Evolutionary conservation across 495 filamentous ascomycete species (phyloP).

Genomic region (Peziza echinospora): DNA sequence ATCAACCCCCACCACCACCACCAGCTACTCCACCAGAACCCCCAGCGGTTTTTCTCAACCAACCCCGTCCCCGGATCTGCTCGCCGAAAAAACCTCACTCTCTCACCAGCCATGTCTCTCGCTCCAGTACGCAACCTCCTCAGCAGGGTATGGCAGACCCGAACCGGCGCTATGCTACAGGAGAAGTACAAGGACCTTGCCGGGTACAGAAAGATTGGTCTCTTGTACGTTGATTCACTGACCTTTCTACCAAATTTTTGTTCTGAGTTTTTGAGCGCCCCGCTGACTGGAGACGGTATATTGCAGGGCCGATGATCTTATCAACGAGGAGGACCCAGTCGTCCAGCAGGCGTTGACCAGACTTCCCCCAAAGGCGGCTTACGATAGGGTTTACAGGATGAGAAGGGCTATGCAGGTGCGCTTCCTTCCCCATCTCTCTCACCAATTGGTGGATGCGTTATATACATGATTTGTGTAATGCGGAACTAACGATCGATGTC

Average conservation of each 20-base stretch:
- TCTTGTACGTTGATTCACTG: slow-evolving; percentile 51
- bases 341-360: slow-evolving; percentile 78
- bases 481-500: no score
- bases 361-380: slow-evolving; percentile 68
- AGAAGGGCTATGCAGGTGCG: slow-evolving; percentile 83
- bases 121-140: neutral
- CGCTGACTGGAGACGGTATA: neutral
- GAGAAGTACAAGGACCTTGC: slow-evolving; percentile 66
- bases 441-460: neutral
- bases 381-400: slow-evolving; percentile 93
- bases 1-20: no score
- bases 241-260: neutral
- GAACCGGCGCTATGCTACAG: neutral
- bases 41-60: no score
- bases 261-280: slow-evolving; percentile 8
- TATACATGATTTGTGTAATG: no score
- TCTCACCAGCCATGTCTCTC: neutral
- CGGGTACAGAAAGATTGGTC: slow-evolving; percentile 81
- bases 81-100: no score
- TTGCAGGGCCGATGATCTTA: slow-evolving; percentile 70
- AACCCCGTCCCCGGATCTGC: no score
- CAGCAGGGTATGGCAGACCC: neutral
- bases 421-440: slow-evolving; percentile 1
- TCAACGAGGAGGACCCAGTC: slow-evolving; percentile 67
- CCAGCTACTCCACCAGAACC: no score